Evolutionary conservation across 352 stramenopile species (phyloP), one percentile per base, ranked within the genome.

Genomic region (Phytophthora aleatoria): DNA sequence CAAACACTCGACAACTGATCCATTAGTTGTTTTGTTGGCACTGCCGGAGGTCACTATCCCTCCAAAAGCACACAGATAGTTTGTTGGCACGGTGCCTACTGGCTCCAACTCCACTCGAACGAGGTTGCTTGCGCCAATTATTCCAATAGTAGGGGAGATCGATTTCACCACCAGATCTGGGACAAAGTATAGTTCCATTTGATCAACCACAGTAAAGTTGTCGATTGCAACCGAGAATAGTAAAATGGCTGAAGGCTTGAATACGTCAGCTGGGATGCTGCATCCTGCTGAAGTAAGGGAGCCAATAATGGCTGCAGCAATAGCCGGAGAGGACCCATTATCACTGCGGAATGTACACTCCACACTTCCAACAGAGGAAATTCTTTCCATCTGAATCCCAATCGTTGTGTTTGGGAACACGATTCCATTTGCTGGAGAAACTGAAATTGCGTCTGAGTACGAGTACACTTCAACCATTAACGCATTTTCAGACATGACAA

Each of bases 401-500:
- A 84, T 52, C 31, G 45, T 52, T 45, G 77, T 72, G 6, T 61
- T 62, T 9, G 42, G 47, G 38, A 80, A 67, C 15, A 88, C 49
- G 5, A 86, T 59, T 5, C 70, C 60, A 59, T 65, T 77, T 0
- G 45, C 39, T 36, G 77, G 72, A 27, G 53, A 64, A 11, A 86
- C 41, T 3, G 20, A 52, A 33, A 64, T 51, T 7, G 31, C 10
- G 2, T 54, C 59, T 30, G 45, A 2, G 3, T 51, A 51, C 20
- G 27, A 44, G 42, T 76, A 73, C 51, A 71, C 75, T 44, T 79
- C 63, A 9, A 88, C 51, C 24, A 71, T 49, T 20, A 85, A 4
- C 3, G 70, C 64, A 16, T 88, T 88, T 53, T 78, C 63, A 30
- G 77, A 85, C 10, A 79, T 39, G 5, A 61, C 38, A 16, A 16